These are phyloP conservation scores for Tremellales sp. DNA, from an alignment of 1,284 basidiomycete species.

Conservation along the genomic window DNA sequence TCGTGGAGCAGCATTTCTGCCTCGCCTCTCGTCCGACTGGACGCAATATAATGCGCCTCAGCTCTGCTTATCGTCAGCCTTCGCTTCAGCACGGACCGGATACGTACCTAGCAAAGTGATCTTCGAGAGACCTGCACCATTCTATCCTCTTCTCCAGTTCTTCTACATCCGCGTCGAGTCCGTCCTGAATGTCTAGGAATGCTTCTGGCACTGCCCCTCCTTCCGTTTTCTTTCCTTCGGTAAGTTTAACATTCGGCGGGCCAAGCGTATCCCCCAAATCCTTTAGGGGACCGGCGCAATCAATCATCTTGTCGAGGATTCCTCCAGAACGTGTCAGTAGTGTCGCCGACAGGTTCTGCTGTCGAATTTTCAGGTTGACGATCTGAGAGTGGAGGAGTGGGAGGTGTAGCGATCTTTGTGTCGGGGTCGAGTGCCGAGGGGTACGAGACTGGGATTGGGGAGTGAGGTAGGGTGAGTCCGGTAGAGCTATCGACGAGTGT, in stretches of 20 bases:
- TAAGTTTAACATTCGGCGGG: constrained; percentile 11
- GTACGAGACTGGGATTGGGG: neutral
- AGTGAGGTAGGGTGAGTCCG: neutral
- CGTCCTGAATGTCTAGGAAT: constrained; percentile 42
- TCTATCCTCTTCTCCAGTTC: constrained; percentile 17
- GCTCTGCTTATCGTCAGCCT: constrained; percentile 17
- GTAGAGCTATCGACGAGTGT: no score
- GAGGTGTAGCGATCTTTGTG: constrained; percentile 6
- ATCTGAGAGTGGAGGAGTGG: constrained; percentile 58
- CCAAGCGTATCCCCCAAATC: constrained; percentile 32
- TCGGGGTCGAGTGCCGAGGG: neutral
- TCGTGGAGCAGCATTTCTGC: constrained; percentile 14
- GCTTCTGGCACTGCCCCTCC: constrained; percentile 36
- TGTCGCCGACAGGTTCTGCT: constrained; percentile 27
- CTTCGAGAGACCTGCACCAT: constrained; percentile 33
- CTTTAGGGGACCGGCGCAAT: constrained; percentile 33
- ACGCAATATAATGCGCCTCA: constrained; percentile 21
- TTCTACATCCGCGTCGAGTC: constrained; percentile 28
- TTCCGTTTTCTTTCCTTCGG: neutral
- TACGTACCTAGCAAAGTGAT: constrained; percentile 29
- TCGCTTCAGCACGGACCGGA: neutral
- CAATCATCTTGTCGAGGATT: constrained; percentile 45
- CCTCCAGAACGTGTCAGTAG: constrained; percentile 25
- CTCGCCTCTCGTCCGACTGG: constrained; percentile 8
- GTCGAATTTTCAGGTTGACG: constrained; percentile 34